A percentile compares a stretch with the other conserved stretches of the same genome.
Evolutionary conservation across 345 rosid genomes (phyloP).

Genomic region (Bruguiera parviflora): DNA sequence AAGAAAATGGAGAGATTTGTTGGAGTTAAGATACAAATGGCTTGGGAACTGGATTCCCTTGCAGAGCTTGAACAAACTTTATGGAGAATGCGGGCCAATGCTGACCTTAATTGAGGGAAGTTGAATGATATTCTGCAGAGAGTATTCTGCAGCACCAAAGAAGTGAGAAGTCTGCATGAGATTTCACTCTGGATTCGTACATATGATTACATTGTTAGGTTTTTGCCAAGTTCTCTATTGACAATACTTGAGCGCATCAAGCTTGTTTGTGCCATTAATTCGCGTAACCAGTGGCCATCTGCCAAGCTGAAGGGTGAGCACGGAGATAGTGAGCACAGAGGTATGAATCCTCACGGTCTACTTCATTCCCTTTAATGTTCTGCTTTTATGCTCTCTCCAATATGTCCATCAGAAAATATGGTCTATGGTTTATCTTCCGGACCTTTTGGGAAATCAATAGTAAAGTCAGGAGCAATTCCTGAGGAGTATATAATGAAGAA

Average conservation of each 20-base stretch:
- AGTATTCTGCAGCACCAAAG: slow-evolving; percentile 50
- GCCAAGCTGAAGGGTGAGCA: slow-evolving; percentile 10
- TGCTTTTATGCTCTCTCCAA: slow-evolving; percentile 31
- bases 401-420: slow-evolving; percentile 38
- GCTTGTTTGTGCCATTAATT: slow-evolving; percentile 24
- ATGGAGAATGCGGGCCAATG: slow-evolving; percentile 47
- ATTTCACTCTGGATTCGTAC: slow-evolving; percentile 58
- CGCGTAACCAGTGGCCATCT: slow-evolving; percentile 9
- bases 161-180: slow-evolving; percentile 50
- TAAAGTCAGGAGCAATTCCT: slow-evolving; percentile 15
- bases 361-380: slow-evolving; percentile 39
- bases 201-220: slow-evolving; percentile 52
- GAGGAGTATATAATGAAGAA: slow-evolving; percentile 17
- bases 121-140: slow-evolving; percentile 52
- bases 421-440: slow-evolving; percentile 24
- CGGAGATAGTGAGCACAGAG: slow-evolving; percentile 10
- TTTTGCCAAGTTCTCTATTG: slow-evolving; percentile 53
- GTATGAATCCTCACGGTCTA: slow-evolving; percentile 10
- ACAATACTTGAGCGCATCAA: slow-evolving; percentile 53
- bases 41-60: slow-evolving; percentile 58
- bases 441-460: slow-evolving; percentile 25
- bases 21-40: slow-evolving; percentile 41
- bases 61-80: slow-evolving; percentile 65
- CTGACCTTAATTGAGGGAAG: slow-evolving; percentile 33
- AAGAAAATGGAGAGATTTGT: slow-evolving; percentile 62